Evolutionary conservation across 345 rosid species (phyloP), one percentile per base, ranked within the genome.

Genomic region (Rhizophora apiculata): DNA sequence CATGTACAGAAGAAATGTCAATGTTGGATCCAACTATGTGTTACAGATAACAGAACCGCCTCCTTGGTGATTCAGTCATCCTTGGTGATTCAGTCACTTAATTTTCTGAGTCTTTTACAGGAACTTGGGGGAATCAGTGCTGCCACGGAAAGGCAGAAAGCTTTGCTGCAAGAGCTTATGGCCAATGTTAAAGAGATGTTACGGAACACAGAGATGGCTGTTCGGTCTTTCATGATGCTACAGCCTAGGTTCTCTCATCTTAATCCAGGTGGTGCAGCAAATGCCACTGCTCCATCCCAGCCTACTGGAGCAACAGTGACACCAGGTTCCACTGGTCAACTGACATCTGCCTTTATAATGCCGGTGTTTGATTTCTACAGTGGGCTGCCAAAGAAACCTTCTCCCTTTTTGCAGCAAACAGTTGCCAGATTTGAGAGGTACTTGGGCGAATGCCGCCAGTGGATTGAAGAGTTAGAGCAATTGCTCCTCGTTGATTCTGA

Each of bases 401-500:
- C 97, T 16, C 91, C 79, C 7, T 95, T 90, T 78, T 68, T 95
- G 64, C 91, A 77, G 84, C 92, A 90, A 60, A 87, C 98, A 1
- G 88, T 88, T 82, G 81, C 68, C 48, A 88, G 98, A 83, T 95
- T 88, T 72, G 97, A 92, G 85, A 95, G 86, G 83, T 90, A 88
- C 75, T 82, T 95, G 36, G 82, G 73, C 61, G 94, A 89, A 72
- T 95, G 96, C 26, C 86, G 88, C 16, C 98, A 92, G 58, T 95
- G 94, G 93, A 82, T 92, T 74, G 96, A 87, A 79, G 99, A 95
- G 83, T 75, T 95, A 76, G 99, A 95, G 80, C 99, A 92, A 39
- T 34, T 34, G 37, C 73, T 92, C 69, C 85, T 88, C 55, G 69
- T 86, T 74, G 89, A 86, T 80, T 83, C 96, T 59, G 90, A 86